phyloP scores from a whole-genome alignment of 768 basidiomycete genomes.

The Lentinus brumalis region DNA sequence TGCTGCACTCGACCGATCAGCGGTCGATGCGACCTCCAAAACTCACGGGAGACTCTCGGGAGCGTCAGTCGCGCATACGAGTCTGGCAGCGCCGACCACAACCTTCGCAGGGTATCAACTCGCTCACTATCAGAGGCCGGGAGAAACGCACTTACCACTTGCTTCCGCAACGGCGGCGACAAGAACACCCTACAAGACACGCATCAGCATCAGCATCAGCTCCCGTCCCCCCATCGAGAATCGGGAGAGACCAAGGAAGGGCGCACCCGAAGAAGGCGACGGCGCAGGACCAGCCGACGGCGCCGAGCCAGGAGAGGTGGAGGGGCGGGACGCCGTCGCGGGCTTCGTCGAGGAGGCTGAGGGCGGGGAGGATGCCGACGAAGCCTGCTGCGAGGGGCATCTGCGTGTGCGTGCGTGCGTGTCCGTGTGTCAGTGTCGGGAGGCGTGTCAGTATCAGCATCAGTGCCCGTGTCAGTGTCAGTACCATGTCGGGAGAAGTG shows the following conservation, averaged over 20 bases:
- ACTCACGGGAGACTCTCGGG: no score
- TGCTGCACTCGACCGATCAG: no score
- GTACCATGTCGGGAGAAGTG: no score
- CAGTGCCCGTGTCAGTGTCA: no score
- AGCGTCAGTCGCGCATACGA: no score
- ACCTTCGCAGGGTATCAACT: no score
- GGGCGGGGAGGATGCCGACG: slow-evolving; percentile 91
- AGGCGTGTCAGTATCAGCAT: no score
- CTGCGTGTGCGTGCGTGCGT: slow-evolving; percentile 23
- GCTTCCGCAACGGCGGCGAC: slow-evolving; percentile 90
- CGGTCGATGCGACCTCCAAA: no score
- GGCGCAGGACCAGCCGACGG: slow-evolving; percentile 85
- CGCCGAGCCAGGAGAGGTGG: slow-evolving; percentile 67
- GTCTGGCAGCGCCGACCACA: no score
- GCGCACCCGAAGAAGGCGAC: slow-evolving; percentile 90
- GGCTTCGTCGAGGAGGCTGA: slow-evolving; percentile 72
- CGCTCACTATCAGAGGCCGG: no score
- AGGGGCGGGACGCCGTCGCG: slow-evolving; percentile 80
- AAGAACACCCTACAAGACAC: slow-evolving; percentile 74
- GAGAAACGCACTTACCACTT: slow-evolving; percentile 69
- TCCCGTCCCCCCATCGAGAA: not conserved
- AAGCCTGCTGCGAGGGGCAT: slow-evolving; percentile 89
- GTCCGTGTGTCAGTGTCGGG: not conserved
- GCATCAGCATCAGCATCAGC: slow-evolving; percentile 1
- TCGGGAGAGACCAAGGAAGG: not conserved